These are phyloP conservation scores for Ajuga reptans DNA, from an alignment of 305 asterid genomes.

Conservation along the genomic window DNA sequence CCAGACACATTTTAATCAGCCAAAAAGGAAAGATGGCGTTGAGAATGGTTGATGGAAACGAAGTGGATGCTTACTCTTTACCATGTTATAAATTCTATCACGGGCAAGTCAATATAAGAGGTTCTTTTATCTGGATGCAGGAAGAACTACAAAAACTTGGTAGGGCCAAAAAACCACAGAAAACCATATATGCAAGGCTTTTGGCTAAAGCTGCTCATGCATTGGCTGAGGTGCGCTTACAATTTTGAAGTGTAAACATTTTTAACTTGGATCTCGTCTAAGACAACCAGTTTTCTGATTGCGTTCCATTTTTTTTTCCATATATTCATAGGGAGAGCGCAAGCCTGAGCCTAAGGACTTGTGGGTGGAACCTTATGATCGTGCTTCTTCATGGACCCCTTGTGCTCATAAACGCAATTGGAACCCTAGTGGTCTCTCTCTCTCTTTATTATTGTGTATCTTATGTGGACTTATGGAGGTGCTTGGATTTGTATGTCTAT, in stretches of 20 bases:
- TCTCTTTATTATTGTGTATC: not conserved
- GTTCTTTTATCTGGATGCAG: conserved; percentile 37
- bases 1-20: too few species aligned
- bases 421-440: conserved; percentile 61
- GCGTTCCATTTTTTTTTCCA: conserved; percentile 2
- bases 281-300: not conserved
- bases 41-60: conserved; percentile 14
- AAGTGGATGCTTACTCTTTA: not conserved
- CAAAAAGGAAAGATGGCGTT: too few species aligned
- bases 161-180: conserved; percentile 66
- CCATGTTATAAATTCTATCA: not conserved
- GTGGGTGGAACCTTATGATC: conserved; percentile 73
- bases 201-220: conserved; percentile 91
- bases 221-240: conserved; percentile 66
- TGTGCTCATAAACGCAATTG: conserved; percentile 62
- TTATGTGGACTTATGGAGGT: not conserved
- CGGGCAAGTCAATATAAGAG: not conserved
- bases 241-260: not conserved
- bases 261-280: conserved; percentile 12
- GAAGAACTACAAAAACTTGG: conserved; percentile 67
- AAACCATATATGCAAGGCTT: conserved; percentile 69
- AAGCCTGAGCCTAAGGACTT: conserved; percentile 87
- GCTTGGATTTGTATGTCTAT: not conserved
- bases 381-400: conserved; percentile 86
- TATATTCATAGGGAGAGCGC: conserved; percentile 49